Base-by-base conservation (phyloP, 768 basidiomycete species). In the Tulasnella calospora region DNA sequence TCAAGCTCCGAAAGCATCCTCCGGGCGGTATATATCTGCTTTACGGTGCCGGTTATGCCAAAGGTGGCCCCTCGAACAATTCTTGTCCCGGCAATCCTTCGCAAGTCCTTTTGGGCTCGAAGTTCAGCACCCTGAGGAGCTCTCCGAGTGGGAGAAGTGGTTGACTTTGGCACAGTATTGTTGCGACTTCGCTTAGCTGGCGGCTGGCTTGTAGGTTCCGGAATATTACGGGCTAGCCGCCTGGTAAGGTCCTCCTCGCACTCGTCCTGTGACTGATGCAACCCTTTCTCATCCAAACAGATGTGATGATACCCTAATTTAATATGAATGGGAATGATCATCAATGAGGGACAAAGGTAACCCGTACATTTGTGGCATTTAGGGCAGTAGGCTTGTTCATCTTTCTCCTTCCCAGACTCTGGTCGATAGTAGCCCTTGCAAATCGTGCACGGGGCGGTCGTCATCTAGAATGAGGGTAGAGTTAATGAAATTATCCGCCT, bases 1-100 rank as follows among this genome's bases (percentile, higher is more conserved):
- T 72, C 71, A 36, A 72, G 71, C 38, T 72, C 71, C 71, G 36
- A 27, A n/a, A 72, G 71, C n/a, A 72, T 72, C 38, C n/a, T 72
- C 12, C 71, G 71, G 2, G 71, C 71, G 4, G 38, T 72, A 19
- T 38, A 72, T 10, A 72, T 72, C 9, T 27, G n/a, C 36, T 72
- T 72, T 7, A 72, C 71, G 17, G 12, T 36, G 2, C 71, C 71
- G 0, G 36, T 17, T 15, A 72, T 33, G 44, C 71, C 71, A 15
- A n/a, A 40, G 36, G 5, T 15, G 27, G 38, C 71, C n/a, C 71
- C 71, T 27, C 71, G 71, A 46, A 72, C 71, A n/a, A 72, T 72
- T 72, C 44, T 30, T 9, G 71, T 40, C n/a, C 71, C 71, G 13
- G 71, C 71, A 41, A 72, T 72, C n/a, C 12, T 30, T n/a, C 44